These are phyloP conservation scores for Pichia cactophila DNA, from an alignment of 1,139 yeast genomes.

Conservation along the genomic window DNA sequence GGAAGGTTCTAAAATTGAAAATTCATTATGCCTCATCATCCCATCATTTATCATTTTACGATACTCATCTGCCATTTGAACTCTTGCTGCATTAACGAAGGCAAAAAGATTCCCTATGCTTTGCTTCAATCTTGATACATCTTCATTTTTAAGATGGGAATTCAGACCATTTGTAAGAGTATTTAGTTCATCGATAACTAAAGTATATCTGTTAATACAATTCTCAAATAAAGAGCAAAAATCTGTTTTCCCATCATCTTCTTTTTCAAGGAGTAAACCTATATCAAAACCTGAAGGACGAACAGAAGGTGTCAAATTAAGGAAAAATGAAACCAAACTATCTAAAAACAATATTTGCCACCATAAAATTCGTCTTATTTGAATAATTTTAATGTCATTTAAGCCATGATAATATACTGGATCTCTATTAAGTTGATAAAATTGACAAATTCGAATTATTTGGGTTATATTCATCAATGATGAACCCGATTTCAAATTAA, in stretches of 20 bases:
- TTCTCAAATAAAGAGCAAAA: constrained; percentile 32
- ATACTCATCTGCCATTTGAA: constrained; percentile 21
- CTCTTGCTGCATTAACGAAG: constrained; percentile 39
- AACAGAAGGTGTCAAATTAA: constrained; percentile 51
- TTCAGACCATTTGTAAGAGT: constrained; percentile 28
- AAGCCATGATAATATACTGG: constrained; percentile 46
- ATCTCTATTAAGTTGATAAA: constrained; percentile 44
- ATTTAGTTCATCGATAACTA: constrained; percentile 47
- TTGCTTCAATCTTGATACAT: constrained; percentile 38
- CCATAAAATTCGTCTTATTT: constrained; percentile 51
- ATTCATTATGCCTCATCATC: constrained; percentile 7
- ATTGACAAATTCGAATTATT: constrained; percentile 21
- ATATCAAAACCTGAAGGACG: constrained; percentile 51
- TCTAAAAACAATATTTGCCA: constrained; percentile 61
- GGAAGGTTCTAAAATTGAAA: neutral
- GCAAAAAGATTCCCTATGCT: constrained; percentile 45
- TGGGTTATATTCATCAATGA: constrained; percentile 19
- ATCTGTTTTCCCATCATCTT: neutral
- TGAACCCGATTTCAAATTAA: constrained; percentile 20
- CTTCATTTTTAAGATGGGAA: constrained; percentile 29
- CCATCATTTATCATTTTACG: constrained; percentile 14
- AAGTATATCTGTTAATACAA: constrained; percentile 44
- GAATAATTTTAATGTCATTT: constrained; percentile 40
- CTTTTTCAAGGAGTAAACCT: constrained; percentile 33
- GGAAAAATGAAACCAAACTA: constrained; percentile 49